phyloP scores from a whole-genome alignment of 108 stramenopile species.

The Phaeodactylum tricornutum region DNA sequence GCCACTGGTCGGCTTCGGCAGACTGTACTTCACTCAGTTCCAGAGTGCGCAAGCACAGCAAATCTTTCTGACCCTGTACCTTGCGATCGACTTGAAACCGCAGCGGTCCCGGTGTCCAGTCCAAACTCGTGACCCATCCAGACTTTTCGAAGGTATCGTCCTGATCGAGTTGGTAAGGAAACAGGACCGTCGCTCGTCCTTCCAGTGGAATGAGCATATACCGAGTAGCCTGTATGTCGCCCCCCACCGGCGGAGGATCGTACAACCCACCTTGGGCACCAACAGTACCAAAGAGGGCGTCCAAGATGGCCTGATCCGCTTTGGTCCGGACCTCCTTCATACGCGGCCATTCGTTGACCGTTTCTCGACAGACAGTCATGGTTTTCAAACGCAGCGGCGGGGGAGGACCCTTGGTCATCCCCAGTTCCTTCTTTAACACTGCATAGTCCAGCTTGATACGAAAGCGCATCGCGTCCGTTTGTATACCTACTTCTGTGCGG shows the following conservation, averaged over 20 bases:
- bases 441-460: slow-evolving; percentile 75
- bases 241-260: slow-evolving; percentile 79
- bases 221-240: slow-evolving; percentile 42
- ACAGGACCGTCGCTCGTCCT: slow-evolving; percentile 65
- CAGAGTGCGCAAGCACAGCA: slow-evolving; percentile 68
- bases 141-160: slow-evolving; percentile 13
- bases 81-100: slow-evolving; percentile 85
- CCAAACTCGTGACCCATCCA: slow-evolving; percentile 76
- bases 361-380: slow-evolving; percentile 77
- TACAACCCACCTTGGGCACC: slow-evolving; percentile 80
- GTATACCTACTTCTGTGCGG: slow-evolving; percentile 65
- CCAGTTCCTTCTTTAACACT: slow-evolving; percentile 16
- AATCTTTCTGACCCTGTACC: slow-evolving; percentile 37
- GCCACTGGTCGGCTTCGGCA: slow-evolving; percentile 67
- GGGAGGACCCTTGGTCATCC: slow-evolving; percentile 3
- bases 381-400: slow-evolving; percentile 66
- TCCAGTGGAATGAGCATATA: slow-evolving; percentile 77
- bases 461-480: slow-evolving; percentile 51
- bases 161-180: slow-evolving; percentile 72
- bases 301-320: slow-evolving; percentile 17
- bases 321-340: slow-evolving; percentile 5
- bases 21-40: slow-evolving; percentile 74
- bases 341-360: slow-evolving; percentile 60
- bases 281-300: slow-evolving; percentile 54
- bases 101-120: slow-evolving; percentile 75